A percentile compares a stretch with the other conserved stretches of the same genome.
These are phyloP conservation scores for Apodospora peruviana DNA, from an alignment of 495 filamentous ascomycete genomes.

Conservation along the genomic window DNA sequence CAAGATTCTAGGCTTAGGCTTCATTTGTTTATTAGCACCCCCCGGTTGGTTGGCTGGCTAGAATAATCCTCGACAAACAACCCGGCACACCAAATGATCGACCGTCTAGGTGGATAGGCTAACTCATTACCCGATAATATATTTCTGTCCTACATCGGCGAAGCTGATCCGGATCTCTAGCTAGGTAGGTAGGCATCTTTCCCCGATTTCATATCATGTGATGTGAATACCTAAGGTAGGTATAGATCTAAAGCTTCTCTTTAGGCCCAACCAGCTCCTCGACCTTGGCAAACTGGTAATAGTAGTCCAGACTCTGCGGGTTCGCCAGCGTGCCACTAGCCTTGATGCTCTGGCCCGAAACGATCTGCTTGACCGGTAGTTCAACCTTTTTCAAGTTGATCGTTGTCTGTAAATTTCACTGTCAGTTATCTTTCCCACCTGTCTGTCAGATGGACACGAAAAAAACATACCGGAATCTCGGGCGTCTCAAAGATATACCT, in stretches of 20 bases:
- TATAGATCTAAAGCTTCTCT: slow-evolving; percentile 29
- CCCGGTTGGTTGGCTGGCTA: too few species aligned
- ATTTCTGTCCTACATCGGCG: too few species aligned
- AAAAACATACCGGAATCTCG: slow-evolving; percentile 64
- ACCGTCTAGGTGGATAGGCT: too few species aligned
- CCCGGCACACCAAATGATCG: too few species aligned
- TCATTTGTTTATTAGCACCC: too few species aligned
- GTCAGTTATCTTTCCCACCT: neutral
- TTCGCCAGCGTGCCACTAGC: slow-evolving; percentile 74
- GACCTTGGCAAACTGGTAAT: slow-evolving; percentile 74
- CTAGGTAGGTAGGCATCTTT: too few species aligned
- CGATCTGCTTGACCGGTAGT: slow-evolving; percentile 78
- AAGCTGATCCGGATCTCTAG: too few species aligned
- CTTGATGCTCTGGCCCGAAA: slow-evolving; percentile 68
- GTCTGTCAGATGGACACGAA: neutral
- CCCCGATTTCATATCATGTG: too few species aligned
- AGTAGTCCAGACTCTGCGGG: slow-evolving; percentile 66
- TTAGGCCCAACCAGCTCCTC: slow-evolving; percentile 51
- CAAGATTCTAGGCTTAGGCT: too few species aligned
- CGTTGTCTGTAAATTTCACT: slow-evolving; percentile 56
- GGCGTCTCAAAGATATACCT: slow-evolving; percentile 72
- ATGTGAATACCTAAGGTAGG: too few species aligned
- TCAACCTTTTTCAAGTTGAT: slow-evolving; percentile 86
- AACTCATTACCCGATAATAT: too few species aligned
- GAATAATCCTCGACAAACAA: too few species aligned